These are phyloP conservation scores for Penicillium angulare DNA, from an alignment of 495 filamentous ascomycete genomes.

Conservation along the genomic window DNA sequence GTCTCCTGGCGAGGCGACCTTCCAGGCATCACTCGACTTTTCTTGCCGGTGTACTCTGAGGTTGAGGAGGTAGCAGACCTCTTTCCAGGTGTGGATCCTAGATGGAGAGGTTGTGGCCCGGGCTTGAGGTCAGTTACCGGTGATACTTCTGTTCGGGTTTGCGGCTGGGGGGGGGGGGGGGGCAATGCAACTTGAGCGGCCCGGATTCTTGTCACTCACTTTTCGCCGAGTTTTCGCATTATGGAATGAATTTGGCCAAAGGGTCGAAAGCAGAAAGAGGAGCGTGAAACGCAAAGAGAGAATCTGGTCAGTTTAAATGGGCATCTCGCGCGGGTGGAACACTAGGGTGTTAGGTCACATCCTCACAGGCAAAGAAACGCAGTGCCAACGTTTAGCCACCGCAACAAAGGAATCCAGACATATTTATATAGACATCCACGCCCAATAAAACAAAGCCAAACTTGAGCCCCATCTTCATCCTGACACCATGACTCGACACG, in stretches of 20 bases:
- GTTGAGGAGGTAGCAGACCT: no score
- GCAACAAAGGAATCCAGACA: no score
- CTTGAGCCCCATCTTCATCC: no score
- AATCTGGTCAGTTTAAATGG: neutral
- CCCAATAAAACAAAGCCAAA: no score
- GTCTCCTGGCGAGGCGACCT: neutral
- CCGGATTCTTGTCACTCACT: slow-evolving; percentile 1
- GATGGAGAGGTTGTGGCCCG: no score
- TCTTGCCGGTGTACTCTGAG: no score
- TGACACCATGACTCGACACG: neutral
- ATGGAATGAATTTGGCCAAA: neutral
- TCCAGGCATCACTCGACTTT: slow-evolving; percentile 4
- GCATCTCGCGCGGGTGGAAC: no score
- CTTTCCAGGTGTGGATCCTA: no score
- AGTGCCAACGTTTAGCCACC: no score
- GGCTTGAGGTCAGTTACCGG: neutral
- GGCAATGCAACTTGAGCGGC: neutral
- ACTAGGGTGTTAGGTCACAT: no score
- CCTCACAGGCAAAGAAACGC: no score
- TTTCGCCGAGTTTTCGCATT: neutral
- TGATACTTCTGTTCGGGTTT: neutral
- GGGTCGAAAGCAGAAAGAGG: neutral
- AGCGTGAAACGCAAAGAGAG: neutral
- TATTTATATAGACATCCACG: no score
- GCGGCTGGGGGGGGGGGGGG: neutral